Percentiles rank a stretch among this genome's conserved stretches.
These are phyloP conservation scores for Tilletia indica DNA, from an alignment of 1,284 basidiomycete species.

Conservation along the genomic window DNA sequence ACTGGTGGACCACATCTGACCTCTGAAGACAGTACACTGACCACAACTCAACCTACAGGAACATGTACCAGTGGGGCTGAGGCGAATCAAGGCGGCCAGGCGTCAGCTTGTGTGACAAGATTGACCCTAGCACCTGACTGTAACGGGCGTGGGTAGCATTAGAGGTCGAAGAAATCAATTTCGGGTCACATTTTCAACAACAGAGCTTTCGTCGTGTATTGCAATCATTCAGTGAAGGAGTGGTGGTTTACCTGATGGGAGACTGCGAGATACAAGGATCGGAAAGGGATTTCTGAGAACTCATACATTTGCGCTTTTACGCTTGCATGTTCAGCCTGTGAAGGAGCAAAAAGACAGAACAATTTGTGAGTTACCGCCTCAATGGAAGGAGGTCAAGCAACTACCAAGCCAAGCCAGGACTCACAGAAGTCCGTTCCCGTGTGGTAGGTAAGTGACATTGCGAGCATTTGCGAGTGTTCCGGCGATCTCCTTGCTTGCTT, in stretches of 20 bases:
- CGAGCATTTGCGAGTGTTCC: conserved; percentile 56
- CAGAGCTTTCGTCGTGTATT: no score
- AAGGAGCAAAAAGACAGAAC: background rate
- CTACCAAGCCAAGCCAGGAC: conserved; percentile 14
- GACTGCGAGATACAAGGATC: no score
- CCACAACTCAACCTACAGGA: conserved; percentile 26
- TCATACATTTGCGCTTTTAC: background rate
- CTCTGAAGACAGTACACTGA: background rate
- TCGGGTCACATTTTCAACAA: no score
- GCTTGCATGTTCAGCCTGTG: conserved; percentile 16
- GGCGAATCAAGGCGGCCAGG: no score
- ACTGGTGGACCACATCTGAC: background rate
- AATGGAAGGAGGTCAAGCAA: no score
- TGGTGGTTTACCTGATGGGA: no score
- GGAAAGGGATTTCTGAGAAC: no score
- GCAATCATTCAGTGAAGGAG: no score
- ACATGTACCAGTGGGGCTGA: conserved; percentile 42
- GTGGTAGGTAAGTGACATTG: conserved; percentile 59
- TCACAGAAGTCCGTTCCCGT: conserved; percentile 55
- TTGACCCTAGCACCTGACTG: no score
- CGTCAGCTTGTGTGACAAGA: no score
- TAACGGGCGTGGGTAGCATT: no score
- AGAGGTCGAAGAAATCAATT: no score
- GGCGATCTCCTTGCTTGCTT: conserved; percentile 93
- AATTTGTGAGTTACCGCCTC: background rate